phyloP scores from a whole-genome alignment of 2,329 filamentous ascomycete genomes.

The Botrytis elliptica region DNA sequence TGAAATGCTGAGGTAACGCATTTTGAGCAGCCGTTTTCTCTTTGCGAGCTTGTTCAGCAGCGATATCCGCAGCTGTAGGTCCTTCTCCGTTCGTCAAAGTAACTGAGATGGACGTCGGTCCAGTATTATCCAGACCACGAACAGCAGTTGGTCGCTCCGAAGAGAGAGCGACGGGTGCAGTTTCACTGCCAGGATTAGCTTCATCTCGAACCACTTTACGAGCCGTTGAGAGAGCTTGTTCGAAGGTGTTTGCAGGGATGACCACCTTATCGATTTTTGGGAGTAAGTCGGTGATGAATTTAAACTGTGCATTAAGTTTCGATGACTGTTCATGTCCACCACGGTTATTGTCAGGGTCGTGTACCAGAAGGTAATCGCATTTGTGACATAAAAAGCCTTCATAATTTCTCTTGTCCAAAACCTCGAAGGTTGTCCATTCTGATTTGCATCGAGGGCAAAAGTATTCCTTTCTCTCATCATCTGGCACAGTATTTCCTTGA shows the following conservation, averaged over 20 bases:
- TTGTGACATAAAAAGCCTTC: slow-evolving; percentile 80
- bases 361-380: slow-evolving; percentile 65
- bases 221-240: slow-evolving; percentile 62
- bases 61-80: slow-evolving; percentile 64
- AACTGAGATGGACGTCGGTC: slow-evolving; percentile 67
- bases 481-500: slow-evolving; percentile 76
- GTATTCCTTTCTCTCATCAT: slow-evolving; percentile 87
- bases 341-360: slow-evolving; percentile 64
- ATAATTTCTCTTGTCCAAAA: slow-evolving; percentile 67
- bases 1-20: slow-evolving; percentile 69
- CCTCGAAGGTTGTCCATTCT: slow-evolving; percentile 88
- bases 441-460: slow-evolving; percentile 77
- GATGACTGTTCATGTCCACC: slow-evolving; percentile 72
- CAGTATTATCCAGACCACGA: slow-evolving; percentile 64
- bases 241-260: slow-evolving; percentile 73
- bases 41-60: slow-evolving; percentile 62
- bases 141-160: slow-evolving; percentile 63
- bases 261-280: slow-evolving; percentile 73
- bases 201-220: slow-evolving; percentile 66
- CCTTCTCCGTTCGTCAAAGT: slow-evolving; percentile 66
- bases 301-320: slow-evolving; percentile 74
- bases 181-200: slow-evolving; percentile 62
- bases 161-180: slow-evolving; percentile 55
- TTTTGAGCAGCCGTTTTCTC: slow-evolving; percentile 68
- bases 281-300: slow-evolving; percentile 73